phyloP scores from a whole-genome alignment of 1,284 basidiomycete species.

The Fomes fomentarius region DNA sequence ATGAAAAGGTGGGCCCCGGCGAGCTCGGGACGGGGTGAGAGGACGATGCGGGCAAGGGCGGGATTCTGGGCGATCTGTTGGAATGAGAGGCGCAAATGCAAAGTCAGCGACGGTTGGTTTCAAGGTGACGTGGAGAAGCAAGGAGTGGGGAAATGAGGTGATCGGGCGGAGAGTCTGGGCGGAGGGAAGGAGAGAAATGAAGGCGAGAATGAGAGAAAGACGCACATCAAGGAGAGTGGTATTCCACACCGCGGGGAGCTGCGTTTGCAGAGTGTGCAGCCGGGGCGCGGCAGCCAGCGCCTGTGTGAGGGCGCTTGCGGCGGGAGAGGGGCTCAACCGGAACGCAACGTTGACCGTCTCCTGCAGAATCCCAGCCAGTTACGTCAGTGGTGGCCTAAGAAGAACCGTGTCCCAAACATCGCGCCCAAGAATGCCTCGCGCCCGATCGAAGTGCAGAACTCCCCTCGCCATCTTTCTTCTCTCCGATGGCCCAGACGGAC shows the following conservation, averaged over 20 bases:
- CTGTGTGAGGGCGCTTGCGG: constrained; percentile 26
- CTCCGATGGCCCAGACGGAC: background rate
- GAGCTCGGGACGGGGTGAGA: constrained; percentile 28
- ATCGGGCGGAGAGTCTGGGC: background rate
- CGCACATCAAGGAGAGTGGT: constrained; percentile 32
- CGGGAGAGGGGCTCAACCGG: constrained; percentile 40
- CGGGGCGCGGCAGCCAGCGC: constrained; percentile 30
- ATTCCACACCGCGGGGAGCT: constrained; percentile 35
- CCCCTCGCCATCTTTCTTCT: background rate
- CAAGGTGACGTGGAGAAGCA: constrained; percentile 3
- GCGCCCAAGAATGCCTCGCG: constrained; percentile 14
- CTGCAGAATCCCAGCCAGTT: constrained; percentile 31
- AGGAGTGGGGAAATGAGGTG: background rate
- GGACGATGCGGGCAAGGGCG: constrained; percentile 29
- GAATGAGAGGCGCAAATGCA: background rate
- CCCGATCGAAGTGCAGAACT: background rate
- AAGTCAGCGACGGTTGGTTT: constrained; percentile 9
- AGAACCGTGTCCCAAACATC: background rate
- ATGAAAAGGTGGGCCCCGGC: constrained; percentile 34
- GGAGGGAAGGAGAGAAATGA: constrained; percentile 1
- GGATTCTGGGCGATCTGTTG: constrained; percentile 32
- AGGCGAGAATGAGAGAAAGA: constrained; percentile 5
- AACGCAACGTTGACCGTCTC: constrained; percentile 51
- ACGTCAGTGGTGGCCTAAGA: constrained; percentile 10
- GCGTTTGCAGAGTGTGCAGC: constrained; percentile 30